Percentiles rank a stretch among this genome's conserved stretches.
Conservation (phyloP, 352 stramenopile species). For the Pythium volutum region DNA sequence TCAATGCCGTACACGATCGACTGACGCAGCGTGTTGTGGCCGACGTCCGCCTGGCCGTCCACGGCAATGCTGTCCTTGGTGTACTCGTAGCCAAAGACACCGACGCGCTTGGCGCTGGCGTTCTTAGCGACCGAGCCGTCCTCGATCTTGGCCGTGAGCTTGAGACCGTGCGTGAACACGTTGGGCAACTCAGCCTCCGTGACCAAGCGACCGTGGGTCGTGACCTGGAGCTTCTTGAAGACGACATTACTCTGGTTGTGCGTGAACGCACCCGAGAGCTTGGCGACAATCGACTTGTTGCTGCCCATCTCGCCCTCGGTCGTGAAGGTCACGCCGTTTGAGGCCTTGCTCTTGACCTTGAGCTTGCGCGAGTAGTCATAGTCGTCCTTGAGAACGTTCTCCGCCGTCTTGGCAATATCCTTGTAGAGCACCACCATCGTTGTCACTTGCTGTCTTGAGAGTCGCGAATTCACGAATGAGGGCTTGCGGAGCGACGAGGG, state of each 20-base stretch:
- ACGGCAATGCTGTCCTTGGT: conserved; percentile 69
- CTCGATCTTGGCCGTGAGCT: conserved; percentile 85
- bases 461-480: conserved; percentile 51
- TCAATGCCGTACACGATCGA: conserved; percentile 72
- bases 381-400: conserved; percentile 80
- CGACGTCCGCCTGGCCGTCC: conserved; percentile 73
- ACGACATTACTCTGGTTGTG: conserved; percentile 57
- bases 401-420: conserved; percentile 75
- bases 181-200: conserved; percentile 83
- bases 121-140: conserved; percentile 79
- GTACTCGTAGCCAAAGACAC: conserved; percentile 76
- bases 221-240: conserved; percentile 88
- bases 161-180: conserved; percentile 71
- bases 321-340: conserved; percentile 84
- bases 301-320: conserved; percentile 73
- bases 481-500: neutral
- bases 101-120: conserved; percentile 61
- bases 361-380: conserved; percentile 91
- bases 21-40: conserved; percentile 57
- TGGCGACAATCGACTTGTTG: conserved; percentile 86
- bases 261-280: conserved; percentile 76
- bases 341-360: conserved; percentile 89
- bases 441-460: conserved; percentile 9
- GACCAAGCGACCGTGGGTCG: conserved; percentile 67
- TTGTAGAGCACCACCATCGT: conserved; percentile 76